Conservation (phyloP, 1,139 yeast genomes). For the Kluyveromyces sp. region DNA sequence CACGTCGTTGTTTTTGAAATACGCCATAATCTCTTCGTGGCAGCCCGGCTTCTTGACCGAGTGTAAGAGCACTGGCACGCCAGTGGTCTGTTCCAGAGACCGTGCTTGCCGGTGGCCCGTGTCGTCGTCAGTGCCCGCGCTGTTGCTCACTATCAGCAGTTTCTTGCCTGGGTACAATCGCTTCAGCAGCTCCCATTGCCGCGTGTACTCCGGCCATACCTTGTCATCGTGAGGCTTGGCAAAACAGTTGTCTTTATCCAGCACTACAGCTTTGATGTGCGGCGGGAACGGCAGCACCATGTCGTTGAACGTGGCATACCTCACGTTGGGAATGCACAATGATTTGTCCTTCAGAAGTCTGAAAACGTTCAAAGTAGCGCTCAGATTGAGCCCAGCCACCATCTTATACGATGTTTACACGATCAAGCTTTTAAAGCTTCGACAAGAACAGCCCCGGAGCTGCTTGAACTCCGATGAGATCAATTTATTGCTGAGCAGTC, state of each 20-base stretch:
- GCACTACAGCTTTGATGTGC: conserved; percentile 66
- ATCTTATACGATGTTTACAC: neutral
- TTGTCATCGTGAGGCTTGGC: conserved; percentile 76
- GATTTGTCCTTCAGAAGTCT: conserved; percentile 57
- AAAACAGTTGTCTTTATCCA: conserved; percentile 94
- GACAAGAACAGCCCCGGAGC: no score
- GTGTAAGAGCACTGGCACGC: conserved; percentile 73
- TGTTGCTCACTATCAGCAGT: conserved; percentile 77
- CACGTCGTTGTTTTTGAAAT: conserved; percentile 45
- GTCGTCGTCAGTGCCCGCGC: conserved; percentile 88
- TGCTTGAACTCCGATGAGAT: no score
- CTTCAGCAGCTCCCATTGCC: conserved; percentile 52
- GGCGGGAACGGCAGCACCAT: conserved; percentile 42
- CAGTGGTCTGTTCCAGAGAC: conserved; percentile 58
- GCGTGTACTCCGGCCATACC: conserved; percentile 69
- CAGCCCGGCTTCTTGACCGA: conserved; percentile 88
- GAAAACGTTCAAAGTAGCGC: conserved; percentile 67
- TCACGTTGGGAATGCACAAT: conserved; percentile 61
- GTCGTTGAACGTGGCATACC: conserved; percentile 60
- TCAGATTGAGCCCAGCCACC: conserved; percentile 38
- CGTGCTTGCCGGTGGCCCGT: conserved; percentile 52
- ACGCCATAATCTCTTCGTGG: conserved; percentile 55
- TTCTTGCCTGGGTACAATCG: conserved; percentile 55
- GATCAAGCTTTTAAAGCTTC: no score
- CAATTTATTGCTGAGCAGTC: no score